phyloP scores from a whole-genome alignment of 257 asterid genomes.

The Przewalskia tangutica region DNA sequence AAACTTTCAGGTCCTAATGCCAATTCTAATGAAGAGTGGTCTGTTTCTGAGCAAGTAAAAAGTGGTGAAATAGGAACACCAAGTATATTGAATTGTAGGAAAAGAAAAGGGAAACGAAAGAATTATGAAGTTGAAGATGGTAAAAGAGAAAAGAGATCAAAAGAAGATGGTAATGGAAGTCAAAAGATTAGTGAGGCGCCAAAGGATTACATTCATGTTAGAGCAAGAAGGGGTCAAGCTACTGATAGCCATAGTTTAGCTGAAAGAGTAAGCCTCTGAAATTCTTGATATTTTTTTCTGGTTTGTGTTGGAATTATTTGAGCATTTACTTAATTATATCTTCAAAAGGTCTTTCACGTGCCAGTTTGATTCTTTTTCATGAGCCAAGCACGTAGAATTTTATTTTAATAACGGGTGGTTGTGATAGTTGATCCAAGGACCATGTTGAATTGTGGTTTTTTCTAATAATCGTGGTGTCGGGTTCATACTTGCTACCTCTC shows the following conservation, averaged over 20 bases:
- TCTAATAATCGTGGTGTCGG: too few species aligned
- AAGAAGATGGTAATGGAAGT: slow-evolving; percentile 5
- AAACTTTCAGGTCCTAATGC: slow-evolving; percentile 7
- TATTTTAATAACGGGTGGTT: neutral
- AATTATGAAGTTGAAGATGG: slow-evolving; percentile 26
- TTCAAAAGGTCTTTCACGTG: neutral
- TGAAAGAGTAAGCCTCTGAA: slow-evolving; percentile 44
- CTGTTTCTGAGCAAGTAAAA: slow-evolving; percentile 26
- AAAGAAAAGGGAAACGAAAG: slow-evolving; percentile 40
- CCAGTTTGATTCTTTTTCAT: neutral
- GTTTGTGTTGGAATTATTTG: neutral
- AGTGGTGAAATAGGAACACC: slow-evolving; percentile 46
- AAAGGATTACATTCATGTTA: slow-evolving; percentile 89
- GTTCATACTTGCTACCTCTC: too few species aligned
- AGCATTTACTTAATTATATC: neutral
- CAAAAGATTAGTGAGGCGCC: slow-evolving; percentile 64
- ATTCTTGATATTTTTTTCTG: neutral
- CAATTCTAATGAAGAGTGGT: slow-evolving; percentile 25
- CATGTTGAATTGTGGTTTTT: neutral
- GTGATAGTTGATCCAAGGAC: neutral
- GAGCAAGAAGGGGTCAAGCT: slow-evolving; percentile 98
- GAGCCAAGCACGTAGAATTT: neutral
- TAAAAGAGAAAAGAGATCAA: slow-evolving; percentile 16
- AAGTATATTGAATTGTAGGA: slow-evolving; percentile 41
- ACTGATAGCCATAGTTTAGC: slow-evolving; percentile 97